Evolutionary conservation across 345 rosid species (phyloP).

Genomic region (Schrenkiella parvula): DNA sequence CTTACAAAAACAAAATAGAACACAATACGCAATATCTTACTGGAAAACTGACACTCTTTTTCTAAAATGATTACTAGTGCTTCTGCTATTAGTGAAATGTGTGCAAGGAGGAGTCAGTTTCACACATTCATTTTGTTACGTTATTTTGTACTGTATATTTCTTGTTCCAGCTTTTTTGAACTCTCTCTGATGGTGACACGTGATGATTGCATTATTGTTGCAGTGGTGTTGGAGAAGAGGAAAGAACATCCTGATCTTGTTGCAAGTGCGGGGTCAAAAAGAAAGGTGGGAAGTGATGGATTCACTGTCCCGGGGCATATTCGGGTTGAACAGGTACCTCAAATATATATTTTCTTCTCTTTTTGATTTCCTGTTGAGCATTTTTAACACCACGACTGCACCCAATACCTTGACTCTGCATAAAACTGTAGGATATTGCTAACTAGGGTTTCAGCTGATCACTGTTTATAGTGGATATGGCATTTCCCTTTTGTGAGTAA

Average conservation of each 20-base stretch:
- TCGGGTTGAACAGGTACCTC: conserved; percentile 42
- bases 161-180: neutral
- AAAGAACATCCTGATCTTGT: conserved; percentile 40
- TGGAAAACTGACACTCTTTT: neutral
- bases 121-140: neutral
- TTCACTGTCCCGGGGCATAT: conserved; percentile 16
- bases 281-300: conserved; percentile 29
- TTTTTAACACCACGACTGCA: neutral
- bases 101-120: neutral
- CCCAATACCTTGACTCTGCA: neutral
- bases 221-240: conserved; percentile 54
- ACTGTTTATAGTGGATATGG: neutral
- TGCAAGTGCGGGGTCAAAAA: conserved; percentile 35
- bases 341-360: neutral
- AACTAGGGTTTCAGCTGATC: neutral
- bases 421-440: neutral
- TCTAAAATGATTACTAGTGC: neutral
- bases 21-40: neutral
- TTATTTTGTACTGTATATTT: neutral
- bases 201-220: conserved; percentile 22
- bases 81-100: neutral
- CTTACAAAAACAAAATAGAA: neutral
- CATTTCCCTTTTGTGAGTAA: neutral
- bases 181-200: conserved; percentile 3
- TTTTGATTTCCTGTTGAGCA: neutral